Percentiles rank a stretch among this genome's conserved stretches.
phyloP scores from a whole-genome alignment of 208 protist species.

The Trypanosoma congolense region DNA sequence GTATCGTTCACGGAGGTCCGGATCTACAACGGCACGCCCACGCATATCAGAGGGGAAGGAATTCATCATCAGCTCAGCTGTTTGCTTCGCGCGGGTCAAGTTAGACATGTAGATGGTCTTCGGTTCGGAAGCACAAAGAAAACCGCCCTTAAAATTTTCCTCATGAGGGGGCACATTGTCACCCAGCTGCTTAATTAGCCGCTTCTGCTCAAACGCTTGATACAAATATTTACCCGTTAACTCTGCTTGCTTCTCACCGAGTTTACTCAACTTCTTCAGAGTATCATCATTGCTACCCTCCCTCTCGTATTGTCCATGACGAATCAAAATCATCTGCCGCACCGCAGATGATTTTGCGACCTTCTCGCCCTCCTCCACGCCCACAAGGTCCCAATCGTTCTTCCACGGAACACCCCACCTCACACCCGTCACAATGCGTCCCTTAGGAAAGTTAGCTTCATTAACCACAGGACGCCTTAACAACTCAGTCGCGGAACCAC shows the following conservation, averaged over 20 bases:
- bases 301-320: constrained; percentile 82
- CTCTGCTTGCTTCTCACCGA: constrained; percentile 58
- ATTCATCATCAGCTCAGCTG: constrained; percentile 42
- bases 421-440: constrained; percentile 43
- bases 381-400: constrained; percentile 60
- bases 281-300: constrained; percentile 32
- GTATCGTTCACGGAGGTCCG: constrained; percentile 45
- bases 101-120: constrained; percentile 48
- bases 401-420: constrained; percentile 61
- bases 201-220: constrained; percentile 23
- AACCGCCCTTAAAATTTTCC: constrained; percentile 18
- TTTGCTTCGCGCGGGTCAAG: constrained; percentile 62
- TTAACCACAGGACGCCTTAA: background rate
- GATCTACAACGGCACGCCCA: constrained; percentile 31
- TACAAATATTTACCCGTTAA: constrained; percentile 52
- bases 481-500: background rate
- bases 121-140: constrained; percentile 28
- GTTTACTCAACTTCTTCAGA: constrained; percentile 35
- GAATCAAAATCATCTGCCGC: constrained; percentile 72
- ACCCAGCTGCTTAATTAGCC: background rate
- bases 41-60: constrained; percentile 25
- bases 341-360: constrained; percentile 7
- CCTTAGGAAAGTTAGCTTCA: constrained; percentile 21
- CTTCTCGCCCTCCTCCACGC: constrained; percentile 9
- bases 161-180: background rate